Percentiles rank a stretch among this genome's conserved stretches.
Conservation (phyloP, 2,329 filamentous ascomycete species). For the Pseudonectria foliicola region DNA sequence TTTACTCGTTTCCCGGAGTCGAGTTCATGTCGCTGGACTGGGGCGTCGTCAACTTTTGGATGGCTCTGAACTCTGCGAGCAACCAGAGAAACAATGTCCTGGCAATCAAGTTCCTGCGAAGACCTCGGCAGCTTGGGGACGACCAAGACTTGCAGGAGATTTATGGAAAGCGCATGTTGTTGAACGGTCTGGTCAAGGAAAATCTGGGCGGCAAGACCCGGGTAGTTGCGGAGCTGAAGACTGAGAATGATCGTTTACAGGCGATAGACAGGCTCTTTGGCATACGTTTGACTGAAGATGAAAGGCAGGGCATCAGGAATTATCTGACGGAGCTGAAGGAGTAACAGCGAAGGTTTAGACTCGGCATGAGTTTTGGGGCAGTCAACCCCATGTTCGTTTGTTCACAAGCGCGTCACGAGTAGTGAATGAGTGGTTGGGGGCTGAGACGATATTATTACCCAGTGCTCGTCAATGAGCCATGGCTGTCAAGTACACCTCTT, state of each 20-base stretch:
- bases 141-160: slow-evolving; percentile 9
- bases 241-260: slow-evolving; percentile 39
- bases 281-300: slow-evolving; percentile 33
- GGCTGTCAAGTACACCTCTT: no score
- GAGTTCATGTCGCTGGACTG: slow-evolving; percentile 51
- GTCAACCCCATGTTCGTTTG: no score
- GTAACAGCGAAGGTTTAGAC: no score
- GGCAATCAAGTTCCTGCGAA: slow-evolving; percentile 45
- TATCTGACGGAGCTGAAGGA: slow-evolving; percentile 6
- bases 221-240: slow-evolving; percentile 24
- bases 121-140: slow-evolving; percentile 31
- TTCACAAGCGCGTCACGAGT: no score
- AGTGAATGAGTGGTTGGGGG: no score
- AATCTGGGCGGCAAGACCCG: slow-evolving; percentile 16
- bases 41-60: slow-evolving; percentile 50
- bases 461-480: no score
- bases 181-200: slow-evolving; percentile 16
- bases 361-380: no score
- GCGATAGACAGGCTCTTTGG: slow-evolving; percentile 43
- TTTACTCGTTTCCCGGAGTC: slow-evolving; percentile 58
- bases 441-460: no score
- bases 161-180: slow-evolving; percentile 19
- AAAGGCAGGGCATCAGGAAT: slow-evolving; percentile 7
- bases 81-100: slow-evolving; percentile 49
- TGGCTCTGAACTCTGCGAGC: slow-evolving; percentile 39